Base-by-base conservation (phyloP, 2,329 filamentous ascomycete species). In the Cryphonectria parasitica region DNA sequence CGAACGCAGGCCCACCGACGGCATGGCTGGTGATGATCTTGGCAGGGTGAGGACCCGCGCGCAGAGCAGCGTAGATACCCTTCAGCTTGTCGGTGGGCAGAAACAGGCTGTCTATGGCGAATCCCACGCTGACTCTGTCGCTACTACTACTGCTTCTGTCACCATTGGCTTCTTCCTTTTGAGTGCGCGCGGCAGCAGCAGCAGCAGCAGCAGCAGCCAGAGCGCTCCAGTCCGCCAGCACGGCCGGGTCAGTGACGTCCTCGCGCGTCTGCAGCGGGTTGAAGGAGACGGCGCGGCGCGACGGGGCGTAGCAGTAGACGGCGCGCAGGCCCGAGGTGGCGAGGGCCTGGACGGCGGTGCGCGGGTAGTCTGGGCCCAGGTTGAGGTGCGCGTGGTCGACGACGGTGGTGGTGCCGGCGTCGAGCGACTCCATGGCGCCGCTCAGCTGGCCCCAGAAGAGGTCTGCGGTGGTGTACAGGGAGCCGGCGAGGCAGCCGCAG, bases 381-480 rank as follows among this genome's bases (percentile, higher is more conserved):
- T 77, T 80, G 41, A 78, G 74, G 69, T 81, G 79, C 0, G 80
- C 77, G 68, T 82, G 79, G 52, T 81, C 81, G 13, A 83, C 75
- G n/a, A 80, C 74, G 0, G 81, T 83, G 0, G 83, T 85, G 8
- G 80, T 83, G 0, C 83, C 83, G 0, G 77, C 80, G 56, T 84
- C 80, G 8, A 84, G 73, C 15, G 77, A 75, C 72, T 84, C 82
- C 19, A 83, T 74, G 22, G 77, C 77, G 2, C 82, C 83, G 13
- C 77, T 79, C 5, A 83, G 74, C 70, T 82, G 75, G n/a, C 82
- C 82, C 79, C 83, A 83, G 75, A 84, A 86, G 3, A 84, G 75
- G 69, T 87, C 85, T 2, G 82, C 77, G 1, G 81, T 75, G 4
- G 72, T 75, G 72, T 81, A 83, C 31, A 34, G 28, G 65, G 81